These are phyloP conservation scores for Cercospora beticola DNA, from an alignment of 2,329 filamentous ascomycete species.

Conservation along the genomic window DNA sequence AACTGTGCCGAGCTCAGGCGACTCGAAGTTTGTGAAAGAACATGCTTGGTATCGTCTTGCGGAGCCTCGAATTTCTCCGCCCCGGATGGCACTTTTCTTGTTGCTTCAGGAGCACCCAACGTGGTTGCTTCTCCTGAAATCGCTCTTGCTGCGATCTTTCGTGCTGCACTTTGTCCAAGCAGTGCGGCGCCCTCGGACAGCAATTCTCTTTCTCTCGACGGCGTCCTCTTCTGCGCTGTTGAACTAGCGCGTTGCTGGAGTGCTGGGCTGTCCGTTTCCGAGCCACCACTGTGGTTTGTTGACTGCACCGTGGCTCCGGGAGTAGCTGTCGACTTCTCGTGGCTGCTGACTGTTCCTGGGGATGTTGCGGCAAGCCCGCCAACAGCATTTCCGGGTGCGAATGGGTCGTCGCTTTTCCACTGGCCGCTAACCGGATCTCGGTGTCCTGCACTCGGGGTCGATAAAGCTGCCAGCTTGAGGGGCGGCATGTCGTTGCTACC, in stretches of 20 bases:
- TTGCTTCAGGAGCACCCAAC: not conserved
- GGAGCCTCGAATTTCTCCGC: not conserved
- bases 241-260: not conserved
- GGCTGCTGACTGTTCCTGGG: not conserved
- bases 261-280: not conserved
- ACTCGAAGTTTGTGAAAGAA: not conserved
- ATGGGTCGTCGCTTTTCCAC: constrained; percentile 28
- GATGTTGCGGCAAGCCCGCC: constrained; percentile 1
- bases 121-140: not conserved
- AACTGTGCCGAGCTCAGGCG: constrained; percentile 9
- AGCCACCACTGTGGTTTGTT: not conserved
- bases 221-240: not conserved
- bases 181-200: not conserved
- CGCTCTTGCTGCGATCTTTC: constrained; percentile 1
- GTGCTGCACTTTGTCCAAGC: not conserved
- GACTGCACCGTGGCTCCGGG: not conserved
- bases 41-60: not conserved
- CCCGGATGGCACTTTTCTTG: not conserved
- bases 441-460: constrained; percentile 15
- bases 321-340: not conserved
- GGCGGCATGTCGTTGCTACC: constrained; percentile 14
- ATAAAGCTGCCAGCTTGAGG: constrained; percentile 17
- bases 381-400: constrained; percentile 20
- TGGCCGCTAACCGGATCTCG: constrained; percentile 14
- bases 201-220: not conserved